Evolutionary conservation across 2,329 filamentous ascomycete species (phyloP).

Genomic region (Diaporthe sp.): DNA sequence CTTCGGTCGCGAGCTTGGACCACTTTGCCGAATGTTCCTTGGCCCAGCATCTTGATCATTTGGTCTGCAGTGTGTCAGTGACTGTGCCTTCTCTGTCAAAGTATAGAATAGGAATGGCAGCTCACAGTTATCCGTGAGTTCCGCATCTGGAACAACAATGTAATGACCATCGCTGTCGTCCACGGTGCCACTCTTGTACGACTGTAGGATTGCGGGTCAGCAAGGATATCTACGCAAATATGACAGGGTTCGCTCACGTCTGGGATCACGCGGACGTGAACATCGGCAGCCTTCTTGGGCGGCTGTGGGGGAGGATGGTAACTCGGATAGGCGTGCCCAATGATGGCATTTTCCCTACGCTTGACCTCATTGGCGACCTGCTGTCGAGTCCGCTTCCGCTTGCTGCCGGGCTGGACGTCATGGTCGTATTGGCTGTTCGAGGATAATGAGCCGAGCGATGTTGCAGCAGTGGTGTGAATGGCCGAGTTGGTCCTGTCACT

Average conservation of each 20-base stretch:
- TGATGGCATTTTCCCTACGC: constrained; percentile 78
- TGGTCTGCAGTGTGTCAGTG: constrained; percentile 72
- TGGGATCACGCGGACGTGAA: constrained; percentile 72
- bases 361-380: constrained; percentile 87
- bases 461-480: constrained; percentile 88
- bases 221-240: background rate
- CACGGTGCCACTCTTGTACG: constrained; percentile 76
- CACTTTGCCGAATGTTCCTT: constrained; percentile 98
- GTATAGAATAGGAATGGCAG: constrained; percentile 44
- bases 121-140: constrained; percentile 91
- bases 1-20: constrained; percentile 90
- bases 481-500: constrained; percentile 87
- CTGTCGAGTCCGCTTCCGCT: constrained; percentile 88
- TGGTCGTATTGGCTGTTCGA: constrained; percentile 76
- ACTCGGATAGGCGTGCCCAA: constrained; percentile 79
- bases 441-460: constrained; percentile 82
- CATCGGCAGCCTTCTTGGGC: constrained; percentile 89
- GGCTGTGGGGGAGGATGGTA: constrained; percentile 92
- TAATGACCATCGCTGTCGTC: constrained; percentile 99
- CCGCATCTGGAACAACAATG: constrained; percentile 88
- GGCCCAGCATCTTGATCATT: constrained; percentile 90
- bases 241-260: constrained; percentile 67
- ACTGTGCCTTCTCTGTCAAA: background rate
- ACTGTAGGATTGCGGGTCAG: constrained; percentile 26
- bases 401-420: constrained; percentile 80